Conservation (phyloP, 805 yeast genomes). For the Sporopachydermia quercuum region DNA sequence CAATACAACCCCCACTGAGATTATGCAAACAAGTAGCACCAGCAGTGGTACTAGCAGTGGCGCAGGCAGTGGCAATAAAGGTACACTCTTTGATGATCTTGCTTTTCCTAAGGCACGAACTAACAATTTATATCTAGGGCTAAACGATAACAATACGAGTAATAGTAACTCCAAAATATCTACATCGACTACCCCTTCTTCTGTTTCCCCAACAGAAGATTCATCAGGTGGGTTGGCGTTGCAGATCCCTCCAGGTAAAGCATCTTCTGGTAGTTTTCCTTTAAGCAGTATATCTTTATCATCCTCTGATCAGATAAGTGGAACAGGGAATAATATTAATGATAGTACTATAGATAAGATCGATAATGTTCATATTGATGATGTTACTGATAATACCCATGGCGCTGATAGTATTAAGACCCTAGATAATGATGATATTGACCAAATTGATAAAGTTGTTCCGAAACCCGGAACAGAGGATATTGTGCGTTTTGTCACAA, state of each 20-base stretch:
- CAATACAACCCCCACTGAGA: no score
- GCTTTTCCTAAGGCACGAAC: not conserved
- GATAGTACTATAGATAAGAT: not conserved
- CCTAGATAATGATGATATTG: not conserved
- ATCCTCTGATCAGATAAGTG: not conserved
- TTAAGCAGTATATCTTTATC: not conserved
- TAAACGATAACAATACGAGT: no score
- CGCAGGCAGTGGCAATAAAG: no score
- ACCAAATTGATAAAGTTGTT: not conserved
- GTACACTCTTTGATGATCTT: not conserved
- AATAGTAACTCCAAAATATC: not conserved
- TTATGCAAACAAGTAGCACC: not conserved
- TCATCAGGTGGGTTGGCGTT: not conserved
- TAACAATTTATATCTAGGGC: not conserved
- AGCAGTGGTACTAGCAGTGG: constrained; percentile 1
- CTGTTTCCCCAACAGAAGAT: not conserved
- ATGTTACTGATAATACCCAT: not conserved
- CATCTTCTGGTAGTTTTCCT: no score
- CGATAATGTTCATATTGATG: not conserved
- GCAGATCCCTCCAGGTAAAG: not conserved
- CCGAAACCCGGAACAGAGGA: constrained; percentile 32
- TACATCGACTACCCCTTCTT: not conserved
- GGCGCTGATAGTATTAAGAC: not conserved
- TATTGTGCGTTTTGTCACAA: constrained; percentile 26
- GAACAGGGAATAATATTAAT: not conserved